phyloP scores from a whole-genome alignment of 2,329 filamentous ascomycete species.

The Diaporthe longicolla region DNA sequence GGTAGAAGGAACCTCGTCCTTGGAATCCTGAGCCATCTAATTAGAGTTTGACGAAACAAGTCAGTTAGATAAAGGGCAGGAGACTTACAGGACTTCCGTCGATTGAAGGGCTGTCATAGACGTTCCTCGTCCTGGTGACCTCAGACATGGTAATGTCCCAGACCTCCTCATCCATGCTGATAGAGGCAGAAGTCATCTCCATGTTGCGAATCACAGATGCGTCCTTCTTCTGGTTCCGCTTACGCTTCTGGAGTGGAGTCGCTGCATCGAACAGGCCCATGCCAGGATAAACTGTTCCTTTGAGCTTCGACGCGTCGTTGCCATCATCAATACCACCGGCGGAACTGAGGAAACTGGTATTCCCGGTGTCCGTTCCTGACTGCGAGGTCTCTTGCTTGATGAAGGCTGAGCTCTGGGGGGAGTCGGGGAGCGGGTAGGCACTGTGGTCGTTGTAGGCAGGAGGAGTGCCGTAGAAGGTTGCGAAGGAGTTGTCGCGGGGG shows the following conservation, averaged over 20 bases:
- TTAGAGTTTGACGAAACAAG: not conserved
- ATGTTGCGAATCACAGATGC: slow-evolving; percentile 78
- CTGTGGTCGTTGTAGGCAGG: slow-evolving; percentile 8
- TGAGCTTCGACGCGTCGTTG: slow-evolving; percentile 65
- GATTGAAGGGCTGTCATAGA: slow-evolving; percentile 72
- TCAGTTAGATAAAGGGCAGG: not conserved
- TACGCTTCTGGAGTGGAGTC: slow-evolving; percentile 78
- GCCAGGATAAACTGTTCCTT: slow-evolving; percentile 81
- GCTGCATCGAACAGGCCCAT: slow-evolving; percentile 89
- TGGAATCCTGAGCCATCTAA: slow-evolving; percentile 34
- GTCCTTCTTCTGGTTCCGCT: slow-evolving; percentile 84
- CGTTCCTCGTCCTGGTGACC: slow-evolving; percentile 66
- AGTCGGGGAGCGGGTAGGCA: slow-evolving; percentile 30
- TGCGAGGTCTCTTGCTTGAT: slow-evolving; percentile 44
- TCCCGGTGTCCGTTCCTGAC: slow-evolving; percentile 45
- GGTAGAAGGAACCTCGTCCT: slow-evolving; percentile 47
- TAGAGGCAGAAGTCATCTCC: slow-evolving; percentile 72
- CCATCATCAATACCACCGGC: slow-evolving; percentile 49
- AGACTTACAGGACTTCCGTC: slow-evolving; percentile 64
- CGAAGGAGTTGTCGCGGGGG: slow-evolving; percentile 17
- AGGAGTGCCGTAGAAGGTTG: slow-evolving; percentile 23
- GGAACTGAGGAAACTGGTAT: slow-evolving; percentile 17
- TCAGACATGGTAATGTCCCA: slow-evolving; percentile 66
- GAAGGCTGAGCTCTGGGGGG: slow-evolving; percentile 19
- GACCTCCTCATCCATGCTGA: slow-evolving; percentile 76